These are phyloP conservation scores for Kazachstania martiniae DNA, from an alignment of 805 yeast genomes.

Conservation along the genomic window DNA sequence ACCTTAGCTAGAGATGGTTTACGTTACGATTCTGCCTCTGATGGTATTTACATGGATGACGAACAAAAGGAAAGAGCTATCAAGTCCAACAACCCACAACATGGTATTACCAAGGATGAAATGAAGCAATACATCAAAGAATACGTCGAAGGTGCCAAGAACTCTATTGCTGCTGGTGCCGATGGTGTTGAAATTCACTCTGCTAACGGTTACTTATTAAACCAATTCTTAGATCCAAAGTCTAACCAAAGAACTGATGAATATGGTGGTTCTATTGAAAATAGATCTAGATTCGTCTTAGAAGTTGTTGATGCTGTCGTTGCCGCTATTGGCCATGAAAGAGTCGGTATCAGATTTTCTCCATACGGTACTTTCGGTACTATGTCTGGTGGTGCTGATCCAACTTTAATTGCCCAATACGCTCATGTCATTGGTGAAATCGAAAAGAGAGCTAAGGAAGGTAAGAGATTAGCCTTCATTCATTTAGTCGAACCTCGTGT, in stretches of 20 bases:
- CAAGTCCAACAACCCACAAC: conserved; percentile 25
- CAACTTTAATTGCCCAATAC: conserved; percentile 31
- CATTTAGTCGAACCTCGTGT: conserved; percentile 39
- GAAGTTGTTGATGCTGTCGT: conserved; percentile 42
- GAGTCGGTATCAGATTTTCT: conserved; percentile 39
- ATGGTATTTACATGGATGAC: conserved; percentile 27
- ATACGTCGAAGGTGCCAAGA: conserved; percentile 38
- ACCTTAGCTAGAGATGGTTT: conserved; percentile 28
- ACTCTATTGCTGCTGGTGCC: conserved; percentile 29
- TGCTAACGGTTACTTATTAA: conserved; percentile 55
- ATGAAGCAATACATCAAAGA: conserved; percentile 33
- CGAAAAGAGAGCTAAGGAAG: conserved; percentile 29
- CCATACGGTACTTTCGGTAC: conserved; percentile 35
- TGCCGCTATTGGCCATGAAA: conserved; percentile 42
- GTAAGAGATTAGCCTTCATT: conserved; percentile 32
- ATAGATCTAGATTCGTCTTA: conserved; percentile 35
- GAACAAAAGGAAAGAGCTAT: conserved; percentile 28
- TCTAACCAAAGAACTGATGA: conserved; percentile 39
- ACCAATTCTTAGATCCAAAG: conserved; percentile 42
- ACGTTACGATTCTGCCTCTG: conserved; percentile 33
- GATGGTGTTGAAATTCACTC: conserved; percentile 61
- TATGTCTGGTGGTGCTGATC: conserved; percentile 29
- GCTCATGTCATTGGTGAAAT: conserved; percentile 34
- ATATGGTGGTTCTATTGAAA: conserved; percentile 45
- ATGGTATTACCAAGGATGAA: conserved; percentile 25